Conservation (phyloP, 2,329 filamentous ascomycete genomes). For the Alternaria arborescens region DNA sequence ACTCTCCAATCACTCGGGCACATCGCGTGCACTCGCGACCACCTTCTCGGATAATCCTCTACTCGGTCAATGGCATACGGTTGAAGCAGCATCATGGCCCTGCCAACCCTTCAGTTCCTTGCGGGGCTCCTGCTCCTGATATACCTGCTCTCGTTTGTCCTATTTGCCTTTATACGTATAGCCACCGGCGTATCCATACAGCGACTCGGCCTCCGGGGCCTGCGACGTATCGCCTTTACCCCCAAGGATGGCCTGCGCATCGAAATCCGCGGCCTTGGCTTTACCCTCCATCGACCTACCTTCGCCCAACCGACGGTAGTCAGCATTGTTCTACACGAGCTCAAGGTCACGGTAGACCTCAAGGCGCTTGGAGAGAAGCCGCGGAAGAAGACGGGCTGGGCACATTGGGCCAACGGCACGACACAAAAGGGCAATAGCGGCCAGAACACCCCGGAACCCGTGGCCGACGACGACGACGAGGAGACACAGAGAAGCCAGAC, state of each 20-base stretch:
- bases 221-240: constrained; percentile 89
- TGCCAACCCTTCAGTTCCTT: constrained; percentile 71
- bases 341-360: constrained; percentile 84
- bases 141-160: constrained; percentile 89
- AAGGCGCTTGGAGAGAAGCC: constrained; percentile 63
- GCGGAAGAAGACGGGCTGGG: constrained; percentile 41
- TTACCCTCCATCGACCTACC: constrained; percentile 90
- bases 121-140: constrained; percentile 84
- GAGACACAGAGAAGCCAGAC: constrained; percentile 69
- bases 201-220: constrained; percentile 88
- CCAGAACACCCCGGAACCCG: constrained; percentile 28
- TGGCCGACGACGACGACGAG: constrained; percentile 43
- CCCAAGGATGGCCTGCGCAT: constrained; percentile 88
- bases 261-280: constrained; percentile 86
- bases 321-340: constrained; percentile 85
- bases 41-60: constrained; percentile 25
- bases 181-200: constrained; percentile 95
- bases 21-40: constrained; percentile 40
- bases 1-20: constrained; percentile 29
- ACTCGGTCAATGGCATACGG: constrained; percentile 34
- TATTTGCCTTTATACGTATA: constrained; percentile 92
- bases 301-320: constrained; percentile 98
- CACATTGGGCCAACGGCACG: constrained; percentile 44
- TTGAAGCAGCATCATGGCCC: constrained; percentile 52
- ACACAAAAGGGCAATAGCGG: constrained; percentile 30